Evolutionary conservation across 1,139 yeast species (phyloP), one percentile per base, ranked within the genome.

Genomic region (Saccharomyces hybrid): DNA sequence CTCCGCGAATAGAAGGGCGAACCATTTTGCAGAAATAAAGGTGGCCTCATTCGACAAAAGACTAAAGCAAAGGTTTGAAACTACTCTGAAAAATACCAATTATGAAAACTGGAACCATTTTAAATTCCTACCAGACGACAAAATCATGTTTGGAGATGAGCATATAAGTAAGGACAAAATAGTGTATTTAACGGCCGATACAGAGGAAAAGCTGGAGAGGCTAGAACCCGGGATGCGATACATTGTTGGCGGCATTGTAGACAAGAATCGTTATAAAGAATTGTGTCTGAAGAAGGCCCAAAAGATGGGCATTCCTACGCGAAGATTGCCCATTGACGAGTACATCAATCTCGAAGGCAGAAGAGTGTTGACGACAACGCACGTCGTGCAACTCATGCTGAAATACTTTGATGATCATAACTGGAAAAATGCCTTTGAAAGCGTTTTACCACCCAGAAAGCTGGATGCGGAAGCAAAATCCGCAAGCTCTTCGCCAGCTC

Each of bases 181-280:
- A 55, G 78, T 88, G 0, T 93, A 93, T 66, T 74, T 93, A 48
- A 85, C 96, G 0, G 96, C 98, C 0, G 99, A 93, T 63, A 84
- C 96, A 0, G 87, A 84, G 16, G 86, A 86, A 28, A 78, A 79
- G 23, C 72, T 86, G 38, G 80, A 79, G 19, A 75, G 73, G 9
- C 73, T 93, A 51, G 83, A 85, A 57, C 81, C 83, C 3, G 85
- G 83, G 4, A 78, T 78, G 69, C 86, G 95, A 0, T 93, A 93
- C 64, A 81, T 91, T 49, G 83, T 93, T 53, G 99, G 99, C 8
- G 99, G 99, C 0, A 91, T 93, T 54, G 98, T 93, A 7, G 99
- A 93, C 70, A 93, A 91, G 70, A 95, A 95, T 60, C 79, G 98
- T 62, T 87, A 93, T 74, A 91, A 91, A 71, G 77, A 78, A 58